Evolutionary conservation across 805 yeast genomes (phyloP).

Genomic region (Lachancea dasiensis): DNA sequence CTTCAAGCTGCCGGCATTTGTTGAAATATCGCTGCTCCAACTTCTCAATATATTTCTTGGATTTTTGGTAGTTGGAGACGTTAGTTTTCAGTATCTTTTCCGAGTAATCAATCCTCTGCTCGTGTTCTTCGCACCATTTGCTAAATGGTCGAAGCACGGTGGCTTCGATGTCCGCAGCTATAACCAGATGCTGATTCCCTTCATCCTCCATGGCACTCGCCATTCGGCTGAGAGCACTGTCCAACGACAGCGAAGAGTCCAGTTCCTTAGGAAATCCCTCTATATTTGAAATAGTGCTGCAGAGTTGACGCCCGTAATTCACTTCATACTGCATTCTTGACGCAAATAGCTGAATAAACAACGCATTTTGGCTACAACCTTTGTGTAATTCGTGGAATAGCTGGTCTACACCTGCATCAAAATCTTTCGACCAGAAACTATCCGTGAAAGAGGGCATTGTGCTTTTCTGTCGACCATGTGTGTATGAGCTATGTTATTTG

Average conservation of each 20-base stretch:
- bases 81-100: conserved; percentile 47
- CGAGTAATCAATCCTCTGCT: conserved; percentile 56
- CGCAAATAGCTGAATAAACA: conserved; percentile 57
- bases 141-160: conserved; percentile 66
- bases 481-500: neutral
- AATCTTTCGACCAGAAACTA: conserved; percentile 71
- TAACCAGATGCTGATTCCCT: conserved; percentile 56
- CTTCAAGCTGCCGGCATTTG: conserved; percentile 70
- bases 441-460: conserved; percentile 55
- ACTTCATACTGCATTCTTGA: conserved; percentile 70
- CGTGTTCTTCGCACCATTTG: conserved; percentile 71
- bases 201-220: conserved; percentile 48
- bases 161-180: conserved; percentile 54
- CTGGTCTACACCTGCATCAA: conserved; percentile 45
- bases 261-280: conserved; percentile 16
- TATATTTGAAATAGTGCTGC: conserved; percentile 18
- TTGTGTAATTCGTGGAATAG: conserved; percentile 49
- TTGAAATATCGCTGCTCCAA: conserved; percentile 66
- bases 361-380: conserved; percentile 67
- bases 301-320: conserved; percentile 53
- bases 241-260: conserved; percentile 35
- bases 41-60: conserved; percentile 41
- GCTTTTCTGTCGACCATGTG: neutral
- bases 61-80: conserved; percentile 46
- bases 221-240: conserved; percentile 45